Base-by-base conservation (phyloP, 2,329 filamentous ascomycete genomes). In the Fonsecaea pedrosoi region DNA sequence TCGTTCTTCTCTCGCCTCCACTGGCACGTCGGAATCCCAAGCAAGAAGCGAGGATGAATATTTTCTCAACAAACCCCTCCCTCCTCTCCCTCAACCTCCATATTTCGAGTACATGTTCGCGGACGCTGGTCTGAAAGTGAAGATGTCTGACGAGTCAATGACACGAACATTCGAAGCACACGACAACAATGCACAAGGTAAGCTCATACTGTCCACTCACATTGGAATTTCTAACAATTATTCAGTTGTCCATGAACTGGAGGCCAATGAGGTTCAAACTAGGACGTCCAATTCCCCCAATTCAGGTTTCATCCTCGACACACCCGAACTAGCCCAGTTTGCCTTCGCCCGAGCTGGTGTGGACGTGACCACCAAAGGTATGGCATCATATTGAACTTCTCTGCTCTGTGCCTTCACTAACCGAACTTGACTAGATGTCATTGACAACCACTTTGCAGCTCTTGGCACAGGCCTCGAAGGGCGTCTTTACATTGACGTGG, bases 1-100 rank as follows among this genome's bases (percentile, higher is more conserved):
- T 40, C 32, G 48, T 40, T 50, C 42, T n/a, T 65, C 62, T 10
- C 15, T 55, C 48, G 54, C 13, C 25, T 37, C 59, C 13, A 45
- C 25, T 8, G 55, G 38, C 35, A 12, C 5, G 3, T 6, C 21
- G 45, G 30, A 38, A 30, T 30, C 38, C 54, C 50, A 60, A 60
- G 50, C 54, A 54, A 59, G 21, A 38, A 45, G 45, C 35, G 12
- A 57, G 38, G 59, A 65, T 32, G 60, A 58, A 7, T 69, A 67
- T 60, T 48, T 69, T 60, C 59, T 69, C 30, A 69, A 69, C 40
- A 69, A 69, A 34, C 68, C 68, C 6, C 64, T 69, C 37, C 68
- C 68, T 37, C 54, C 68, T 53, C 61, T 66, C 9, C 68, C 68
- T 6, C 58, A 62, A 34, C 32, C 54, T 18, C 60, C 67, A 18